Conservation (phyloP, 2,329 filamentous ascomycete genomes). For the Phyllosticta paracitricarpa region DNA sequence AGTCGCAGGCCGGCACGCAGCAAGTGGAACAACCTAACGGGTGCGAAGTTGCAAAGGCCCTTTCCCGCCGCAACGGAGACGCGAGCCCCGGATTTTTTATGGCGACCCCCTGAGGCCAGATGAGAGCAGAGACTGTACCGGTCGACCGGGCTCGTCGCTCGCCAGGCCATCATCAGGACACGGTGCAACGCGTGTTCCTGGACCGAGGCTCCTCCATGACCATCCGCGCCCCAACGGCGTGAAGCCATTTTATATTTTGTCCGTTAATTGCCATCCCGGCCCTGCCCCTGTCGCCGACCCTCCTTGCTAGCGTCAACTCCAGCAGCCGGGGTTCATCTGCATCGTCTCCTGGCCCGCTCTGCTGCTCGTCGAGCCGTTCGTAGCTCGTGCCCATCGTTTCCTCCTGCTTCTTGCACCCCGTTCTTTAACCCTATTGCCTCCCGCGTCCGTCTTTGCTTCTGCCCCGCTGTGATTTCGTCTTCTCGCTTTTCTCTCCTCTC, state of each 20-base stretch:
- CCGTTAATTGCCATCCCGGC: neutral
- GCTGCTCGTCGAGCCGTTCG: neutral
- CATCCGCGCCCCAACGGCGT: neutral
- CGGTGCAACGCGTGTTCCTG: neutral
- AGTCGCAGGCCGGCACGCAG: constrained; percentile 1
- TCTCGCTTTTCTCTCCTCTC: neutral
- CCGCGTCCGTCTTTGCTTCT: neutral
- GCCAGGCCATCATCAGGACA: neutral
- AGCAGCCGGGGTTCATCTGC: neutral
- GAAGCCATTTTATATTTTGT: neutral
- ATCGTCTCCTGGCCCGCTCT: neutral
- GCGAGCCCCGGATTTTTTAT: neutral
- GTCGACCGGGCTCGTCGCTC: neutral
- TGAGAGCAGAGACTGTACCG: neutral
- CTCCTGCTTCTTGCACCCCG: neutral
- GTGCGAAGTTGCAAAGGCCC: neutral
- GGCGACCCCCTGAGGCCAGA: neutral
- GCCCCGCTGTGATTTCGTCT: neutral
- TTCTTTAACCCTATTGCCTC: neutral
- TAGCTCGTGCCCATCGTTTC: neutral
- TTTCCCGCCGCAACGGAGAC: neutral
- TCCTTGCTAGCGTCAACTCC: neutral
- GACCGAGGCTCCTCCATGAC: neutral
- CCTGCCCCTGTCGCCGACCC: neutral
- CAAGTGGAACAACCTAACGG: neutral